Conservation (phyloP, 2,329 filamentous ascomycete genomes). For the Pleoardoris graminearum region DNA sequence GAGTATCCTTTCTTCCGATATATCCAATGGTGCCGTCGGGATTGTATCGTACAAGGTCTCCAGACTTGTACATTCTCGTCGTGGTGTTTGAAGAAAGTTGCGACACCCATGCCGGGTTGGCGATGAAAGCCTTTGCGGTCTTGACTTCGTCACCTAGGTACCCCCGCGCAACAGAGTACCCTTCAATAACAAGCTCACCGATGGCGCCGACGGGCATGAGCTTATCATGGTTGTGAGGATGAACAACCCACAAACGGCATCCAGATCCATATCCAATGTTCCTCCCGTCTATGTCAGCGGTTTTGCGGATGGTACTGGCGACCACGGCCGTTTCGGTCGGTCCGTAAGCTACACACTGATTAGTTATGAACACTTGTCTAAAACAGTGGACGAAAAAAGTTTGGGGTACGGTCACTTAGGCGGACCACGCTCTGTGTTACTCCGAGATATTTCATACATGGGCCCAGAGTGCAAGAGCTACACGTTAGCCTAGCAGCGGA, state of each 20-base stretch:
- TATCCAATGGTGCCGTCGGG: conserved; percentile 26
- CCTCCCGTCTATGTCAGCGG: conserved; percentile 28
- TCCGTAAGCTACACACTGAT: conserved; percentile 29
- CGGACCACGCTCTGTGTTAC: too few species aligned
- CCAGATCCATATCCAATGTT: conserved; percentile 40
- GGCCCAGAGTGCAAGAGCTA: too few species aligned
- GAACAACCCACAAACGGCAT: conserved; percentile 46
- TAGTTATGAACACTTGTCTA: too few species aligned
- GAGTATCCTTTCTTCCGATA: conserved; percentile 35
- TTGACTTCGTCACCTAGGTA: conserved; percentile 26
- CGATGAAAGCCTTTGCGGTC: conserved; percentile 30
- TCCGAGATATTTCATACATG: too few species aligned
- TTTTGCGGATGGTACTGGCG: conserved; percentile 27
- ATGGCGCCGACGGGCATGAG: conserved; percentile 37
- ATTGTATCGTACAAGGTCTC: conserved; percentile 30
- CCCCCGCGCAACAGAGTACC: conserved; percentile 23
- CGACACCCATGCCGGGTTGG: conserved; percentile 21
- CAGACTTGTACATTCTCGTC: conserved; percentile 27
- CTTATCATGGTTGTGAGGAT: conserved; percentile 44
- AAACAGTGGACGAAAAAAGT: too few species aligned
- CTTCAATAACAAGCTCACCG: conserved; percentile 38
- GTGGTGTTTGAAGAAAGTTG: conserved; percentile 8
- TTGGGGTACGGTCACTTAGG: too few species aligned
- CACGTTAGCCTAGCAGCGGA: too few species aligned
- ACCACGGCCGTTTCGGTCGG: conserved; percentile 40